phyloP scores from a whole-genome alignment of 352 stramenopile species.

The Phytophthora brassicae region DNA sequence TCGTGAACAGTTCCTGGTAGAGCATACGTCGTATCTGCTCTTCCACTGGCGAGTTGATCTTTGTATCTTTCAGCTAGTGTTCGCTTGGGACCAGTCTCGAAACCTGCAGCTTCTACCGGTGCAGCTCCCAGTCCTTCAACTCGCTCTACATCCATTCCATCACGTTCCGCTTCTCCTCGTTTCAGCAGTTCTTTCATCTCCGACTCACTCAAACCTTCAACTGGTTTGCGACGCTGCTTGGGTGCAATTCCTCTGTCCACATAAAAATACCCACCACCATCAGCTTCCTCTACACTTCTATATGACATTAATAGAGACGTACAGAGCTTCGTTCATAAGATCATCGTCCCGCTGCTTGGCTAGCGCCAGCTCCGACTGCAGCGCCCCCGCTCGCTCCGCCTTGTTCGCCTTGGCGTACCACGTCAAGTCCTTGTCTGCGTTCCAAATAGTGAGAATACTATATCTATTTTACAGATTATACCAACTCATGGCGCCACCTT shows the following conservation, averaged over 20 bases:
- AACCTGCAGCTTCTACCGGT: constrained; percentile 43
- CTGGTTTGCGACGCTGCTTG: constrained; percentile 44
- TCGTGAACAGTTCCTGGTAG: constrained; percentile 46
- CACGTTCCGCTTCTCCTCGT: constrained; percentile 70
- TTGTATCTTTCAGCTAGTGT: constrained; percentile 77
- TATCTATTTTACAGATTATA: neutral
- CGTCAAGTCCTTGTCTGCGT: constrained; percentile 75
- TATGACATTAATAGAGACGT: no score
- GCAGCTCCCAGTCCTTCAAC: constrained; percentile 87
- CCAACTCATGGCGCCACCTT: constrained; percentile 11
- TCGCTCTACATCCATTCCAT: constrained; percentile 69
- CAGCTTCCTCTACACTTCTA: neutral
- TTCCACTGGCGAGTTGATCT: constrained; percentile 51
- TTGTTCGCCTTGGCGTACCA: constrained; percentile 88
- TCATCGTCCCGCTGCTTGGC: constrained; percentile 88
- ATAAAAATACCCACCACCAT: constrained; percentile 4
- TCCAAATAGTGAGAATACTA: constrained; percentile 1
- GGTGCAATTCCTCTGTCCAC: constrained; percentile 62
- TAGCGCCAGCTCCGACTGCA: constrained; percentile 64
- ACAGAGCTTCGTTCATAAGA: constrained; percentile 89
- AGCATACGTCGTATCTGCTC: constrained; percentile 62
- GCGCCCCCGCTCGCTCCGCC: constrained; percentile 45
- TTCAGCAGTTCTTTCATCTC: constrained; percentile 89
- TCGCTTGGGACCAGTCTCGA: constrained; percentile 53
- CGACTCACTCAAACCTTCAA: constrained; percentile 57